Conservation (phyloP, 2,329 filamentous ascomycete genomes). For the Colletotrichum sp. region DNA sequence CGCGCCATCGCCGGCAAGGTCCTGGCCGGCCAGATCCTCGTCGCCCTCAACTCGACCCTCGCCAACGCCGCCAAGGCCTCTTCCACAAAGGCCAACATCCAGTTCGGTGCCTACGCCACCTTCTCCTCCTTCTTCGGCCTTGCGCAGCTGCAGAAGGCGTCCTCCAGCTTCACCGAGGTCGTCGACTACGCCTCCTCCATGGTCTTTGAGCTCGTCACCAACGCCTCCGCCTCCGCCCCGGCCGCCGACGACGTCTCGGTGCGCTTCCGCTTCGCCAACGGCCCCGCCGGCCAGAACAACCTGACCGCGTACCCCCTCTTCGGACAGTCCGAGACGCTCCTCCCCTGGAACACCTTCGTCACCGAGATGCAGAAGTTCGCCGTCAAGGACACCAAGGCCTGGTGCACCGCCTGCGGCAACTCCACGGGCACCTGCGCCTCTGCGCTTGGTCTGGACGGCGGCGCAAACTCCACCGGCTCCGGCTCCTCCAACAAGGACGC, state of each 20-base stretch:
- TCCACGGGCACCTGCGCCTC: conserved; percentile 68
- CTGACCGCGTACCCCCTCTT: conserved; percentile 61
- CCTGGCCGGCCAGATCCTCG: conserved; percentile 59
- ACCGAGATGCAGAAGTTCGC: conserved; percentile 68
- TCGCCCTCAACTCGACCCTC: conserved; percentile 57
- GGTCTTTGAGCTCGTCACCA: conserved; percentile 74
- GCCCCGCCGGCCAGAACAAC: conserved; percentile 58
- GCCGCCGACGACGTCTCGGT: conserved; percentile 54
- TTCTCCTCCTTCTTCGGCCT: conserved; percentile 70
- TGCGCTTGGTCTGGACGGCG: conserved; percentile 24
- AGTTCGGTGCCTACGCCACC: conserved; percentile 66
- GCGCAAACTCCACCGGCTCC: conserved; percentile 25
- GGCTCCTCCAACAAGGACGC: conserved; percentile 28
- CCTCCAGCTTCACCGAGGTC: conserved; percentile 73
- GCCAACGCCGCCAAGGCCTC: conserved; percentile 33
- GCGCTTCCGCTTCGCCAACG: conserved; percentile 67
- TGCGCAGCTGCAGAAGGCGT: conserved; percentile 53
- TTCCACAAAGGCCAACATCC: conserved; percentile 56
- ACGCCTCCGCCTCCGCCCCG: conserved; percentile 52
- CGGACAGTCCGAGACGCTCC: conserved; percentile 55
- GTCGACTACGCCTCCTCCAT: conserved; percentile 86
- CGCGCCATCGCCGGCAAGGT: conserved; percentile 64
- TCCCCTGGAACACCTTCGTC: conserved; percentile 75
- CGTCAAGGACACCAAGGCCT: conserved; percentile 66
- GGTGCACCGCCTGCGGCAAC: conserved; percentile 81